A percentile compares a stretch with the other conserved stretches of the same genome.
Evolutionary conservation across 2,329 filamentous ascomycete species (phyloP).

Genomic region (Colletotrichum sp.): DNA sequence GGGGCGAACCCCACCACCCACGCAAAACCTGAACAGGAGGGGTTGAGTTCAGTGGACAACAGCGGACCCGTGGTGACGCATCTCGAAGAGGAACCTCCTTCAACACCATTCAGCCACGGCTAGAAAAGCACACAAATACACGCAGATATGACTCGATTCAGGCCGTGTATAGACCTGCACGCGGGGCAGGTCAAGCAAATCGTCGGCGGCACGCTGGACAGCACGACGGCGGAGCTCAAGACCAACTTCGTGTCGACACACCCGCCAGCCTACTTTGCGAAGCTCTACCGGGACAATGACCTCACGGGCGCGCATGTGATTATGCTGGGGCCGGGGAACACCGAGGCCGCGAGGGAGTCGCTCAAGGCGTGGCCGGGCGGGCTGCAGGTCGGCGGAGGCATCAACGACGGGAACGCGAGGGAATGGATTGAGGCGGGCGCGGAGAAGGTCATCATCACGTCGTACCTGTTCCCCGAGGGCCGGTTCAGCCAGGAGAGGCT

Average conservation of each 20-base stretch:
- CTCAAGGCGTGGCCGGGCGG: constrained; percentile 78
- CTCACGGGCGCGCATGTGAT: constrained; percentile 90
- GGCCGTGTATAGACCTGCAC: constrained; percentile 96
- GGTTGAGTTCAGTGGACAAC: not conserved
- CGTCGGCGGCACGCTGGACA: constrained; percentile 89
- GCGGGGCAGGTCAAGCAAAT: constrained; percentile 99
- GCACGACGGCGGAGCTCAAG: constrained; percentile 69
- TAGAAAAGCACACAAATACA: not conserved
- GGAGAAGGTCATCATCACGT: constrained; percentile 96
- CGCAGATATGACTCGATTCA: constrained; percentile 82
- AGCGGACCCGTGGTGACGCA: not conserved
- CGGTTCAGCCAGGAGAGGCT: constrained; percentile 81
- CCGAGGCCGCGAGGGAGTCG: constrained; percentile 78
- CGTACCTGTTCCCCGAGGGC: constrained; percentile 86
- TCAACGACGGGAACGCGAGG: constrained; percentile 82
- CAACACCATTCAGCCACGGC: not conserved
- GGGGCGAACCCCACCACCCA: constrained; percentile 15
- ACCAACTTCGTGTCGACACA: constrained; percentile 93
- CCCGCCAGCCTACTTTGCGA: constrained; percentile 80
- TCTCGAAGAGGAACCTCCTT: not conserved
- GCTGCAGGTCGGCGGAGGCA: constrained; percentile 92
- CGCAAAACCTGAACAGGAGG: constrained; percentile 17
- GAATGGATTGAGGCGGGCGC: constrained; percentile 89
- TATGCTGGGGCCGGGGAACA: constrained; percentile 91
- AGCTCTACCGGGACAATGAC: constrained; percentile 77